These are phyloP conservation scores for Pholiota molesta DNA, from an alignment of 768 basidiomycete genomes.

Conservation along the genomic window DNA sequence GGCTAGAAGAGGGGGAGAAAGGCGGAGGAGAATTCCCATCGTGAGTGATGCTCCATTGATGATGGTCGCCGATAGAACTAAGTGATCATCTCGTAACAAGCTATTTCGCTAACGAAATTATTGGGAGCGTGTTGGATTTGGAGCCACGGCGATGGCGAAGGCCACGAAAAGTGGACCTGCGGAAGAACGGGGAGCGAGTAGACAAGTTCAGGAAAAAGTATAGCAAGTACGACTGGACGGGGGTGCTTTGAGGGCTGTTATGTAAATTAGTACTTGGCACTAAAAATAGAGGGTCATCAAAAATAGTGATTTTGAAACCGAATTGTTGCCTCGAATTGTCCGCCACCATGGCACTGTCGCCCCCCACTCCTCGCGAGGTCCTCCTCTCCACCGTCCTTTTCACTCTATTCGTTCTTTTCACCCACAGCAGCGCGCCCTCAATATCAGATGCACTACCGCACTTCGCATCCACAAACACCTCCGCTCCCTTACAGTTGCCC, in stretches of 20 bases:
- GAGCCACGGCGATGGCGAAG: conserved; percentile 86
- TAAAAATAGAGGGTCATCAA: conserved; percentile 1
- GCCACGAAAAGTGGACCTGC: conserved; percentile 73
- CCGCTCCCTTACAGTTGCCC: conserved; percentile 12
- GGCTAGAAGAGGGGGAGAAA: conserved; percentile 83
- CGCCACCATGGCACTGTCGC: conserved; percentile 34
- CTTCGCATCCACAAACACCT: conserved; percentile 9
- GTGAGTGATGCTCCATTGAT: conserved; percentile 44
- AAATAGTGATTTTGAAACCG: neutral
- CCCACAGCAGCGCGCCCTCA: conserved; percentile 25
- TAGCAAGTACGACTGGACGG: conserved; percentile 81
- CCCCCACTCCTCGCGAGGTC: conserved; percentile 60
- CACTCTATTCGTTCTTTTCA: conserved; percentile 46
- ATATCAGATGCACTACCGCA: conserved; percentile 10
- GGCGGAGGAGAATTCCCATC: conserved; percentile 91
- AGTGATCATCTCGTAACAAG: conserved; percentile 39
- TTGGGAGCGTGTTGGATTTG: conserved; percentile 87
- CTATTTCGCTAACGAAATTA: conserved; percentile 94
- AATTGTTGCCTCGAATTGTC: neutral
- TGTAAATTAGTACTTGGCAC: conserved; percentile 1
- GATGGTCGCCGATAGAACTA: neutral
- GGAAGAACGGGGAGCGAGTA: conserved; percentile 72
- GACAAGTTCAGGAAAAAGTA: conserved; percentile 74
- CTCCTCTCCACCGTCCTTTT: conserved; percentile 53
- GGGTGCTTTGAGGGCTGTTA: conserved; percentile 46